These are phyloP conservation scores for Talaromyces sp. DNA, from an alignment of 2,329 filamentous ascomycete species.

Conservation along the genomic window DNA sequence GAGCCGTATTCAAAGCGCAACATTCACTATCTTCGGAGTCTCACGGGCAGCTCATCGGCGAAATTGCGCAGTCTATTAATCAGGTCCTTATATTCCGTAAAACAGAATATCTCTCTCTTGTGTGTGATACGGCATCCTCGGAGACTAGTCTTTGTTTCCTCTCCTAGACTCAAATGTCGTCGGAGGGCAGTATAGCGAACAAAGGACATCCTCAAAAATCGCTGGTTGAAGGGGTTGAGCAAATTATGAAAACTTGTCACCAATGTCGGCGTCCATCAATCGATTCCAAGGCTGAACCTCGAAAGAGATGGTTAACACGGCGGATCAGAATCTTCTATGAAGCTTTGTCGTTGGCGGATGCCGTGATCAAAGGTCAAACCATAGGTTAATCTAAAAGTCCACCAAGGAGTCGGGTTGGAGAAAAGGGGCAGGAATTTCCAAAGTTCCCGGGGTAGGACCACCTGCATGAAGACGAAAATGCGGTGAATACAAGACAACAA, in stretches of 20 bases:
- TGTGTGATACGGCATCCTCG: conserved; percentile 78
- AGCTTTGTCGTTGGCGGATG: conserved; percentile 52
- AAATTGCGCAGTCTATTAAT: conserved; percentile 25
- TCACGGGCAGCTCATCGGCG: conserved; percentile 11
- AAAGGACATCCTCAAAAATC: conserved; percentile 97
- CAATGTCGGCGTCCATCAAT: conserved; percentile 57
- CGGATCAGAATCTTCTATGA: conserved; percentile 54
- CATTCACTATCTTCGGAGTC: conserved; percentile 18
- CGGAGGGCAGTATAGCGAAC: conserved; percentile 71
- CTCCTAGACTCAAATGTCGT: conserved; percentile 48
- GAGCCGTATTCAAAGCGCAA: conserved; percentile 10
- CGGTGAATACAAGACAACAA: conserved; percentile 22
- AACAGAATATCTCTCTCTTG: conserved; percentile 58
- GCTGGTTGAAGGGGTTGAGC: conserved; percentile 48
- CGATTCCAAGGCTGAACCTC: conserved; percentile 49
- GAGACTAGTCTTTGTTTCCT: conserved; percentile 95
- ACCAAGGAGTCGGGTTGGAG: conserved; percentile 33
- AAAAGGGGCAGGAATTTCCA: conserved; percentile 36
- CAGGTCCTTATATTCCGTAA: conserved; percentile 26
- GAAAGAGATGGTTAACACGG: conserved; percentile 64
- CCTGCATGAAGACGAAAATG: conserved; percentile 45
- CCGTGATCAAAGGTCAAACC: conserved; percentile 52
- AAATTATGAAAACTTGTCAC: conserved; percentile 25
- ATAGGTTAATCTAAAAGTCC: conserved; percentile 32
- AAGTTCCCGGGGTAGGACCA: conserved; percentile 45